Base-by-base conservation (phyloP, 768 basidiomycete species). In the Gyrodon lividus region DNA sequence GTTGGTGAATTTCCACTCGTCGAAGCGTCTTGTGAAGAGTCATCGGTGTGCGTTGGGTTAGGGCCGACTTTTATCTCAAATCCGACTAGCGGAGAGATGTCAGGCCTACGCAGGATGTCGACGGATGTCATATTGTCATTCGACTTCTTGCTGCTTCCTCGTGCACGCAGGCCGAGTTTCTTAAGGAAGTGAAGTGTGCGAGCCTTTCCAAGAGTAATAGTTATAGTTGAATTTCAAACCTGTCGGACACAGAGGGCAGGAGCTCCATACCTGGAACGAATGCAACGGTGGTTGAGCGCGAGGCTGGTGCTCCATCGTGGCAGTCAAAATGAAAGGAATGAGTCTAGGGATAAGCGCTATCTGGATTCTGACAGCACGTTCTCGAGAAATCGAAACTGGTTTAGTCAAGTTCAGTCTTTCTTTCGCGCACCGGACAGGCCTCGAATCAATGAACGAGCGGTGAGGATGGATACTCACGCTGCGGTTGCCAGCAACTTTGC, bases 161-260 rank as follows among this genome's bases (percentile, higher is more conserved):
- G 70, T 30, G 67, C 66, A 50, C 68, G 73, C 5, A 55, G 26
- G 22, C 66, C 64, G 42, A 61, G 71, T 61, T 58, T 75, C 70
- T 58, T 78, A 66, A 59, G 69, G 48, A 64, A 79, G 57, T 63
- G 70, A 64, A 68, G 63, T 66, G 50, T 72, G 46, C 72, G 73
- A 51, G 55, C 55, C 65, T 65, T 49, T 19, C 12, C 50, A 43
- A 48, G 16, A 23, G 46, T 9, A 26, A 40, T 46, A 19, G 43
- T 10, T 28, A 48, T 23, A 20, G 58, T 39, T 43, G 14, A 4
- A 42, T 62, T 62, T 46, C 3, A 48, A 70, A 58, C 40, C 17
- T 2, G 50, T 49, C 51, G 47, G 39, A 12, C 1, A 33, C n/a
- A 8, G 17, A 40, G 28, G 22, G 30, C 33, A 13, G 33, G 16